A percentile compares a stretch with the other conserved stretches of the same genome.
Conservation (phyloP, 192 early-diverging fungal genomes). For the Thamnidium elegans region DNA sequence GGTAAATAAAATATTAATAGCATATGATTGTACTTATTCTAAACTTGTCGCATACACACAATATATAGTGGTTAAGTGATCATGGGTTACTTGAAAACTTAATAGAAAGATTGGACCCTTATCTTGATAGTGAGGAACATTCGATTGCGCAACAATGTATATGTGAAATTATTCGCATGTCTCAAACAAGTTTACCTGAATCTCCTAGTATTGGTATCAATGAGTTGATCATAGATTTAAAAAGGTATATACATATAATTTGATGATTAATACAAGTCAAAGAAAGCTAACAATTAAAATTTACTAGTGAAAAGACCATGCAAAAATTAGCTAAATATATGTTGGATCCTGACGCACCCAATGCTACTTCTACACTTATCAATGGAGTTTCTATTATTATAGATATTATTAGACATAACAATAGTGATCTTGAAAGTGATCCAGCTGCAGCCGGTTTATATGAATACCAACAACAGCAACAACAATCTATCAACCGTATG, state of each 20-base stretch:
- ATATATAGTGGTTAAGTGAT: slow-evolving; percentile 79
- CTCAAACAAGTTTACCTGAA: slow-evolving; percentile 36
- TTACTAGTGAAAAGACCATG: slow-evolving; percentile 70
- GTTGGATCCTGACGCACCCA: slow-evolving; percentile 73
- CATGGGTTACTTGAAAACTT: slow-evolving; percentile 75
- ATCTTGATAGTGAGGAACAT: slow-evolving; percentile 67
- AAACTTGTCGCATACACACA: background rate
- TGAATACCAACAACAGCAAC: slow-evolving; percentile 11
- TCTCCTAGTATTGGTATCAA: slow-evolving; percentile 37
- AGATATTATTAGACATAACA: slow-evolving; percentile 96
- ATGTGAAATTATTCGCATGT: slow-evolving; percentile 41
- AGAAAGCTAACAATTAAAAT: background rate
- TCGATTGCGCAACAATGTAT: slow-evolving; percentile 42
- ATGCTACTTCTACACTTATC: slow-evolving; percentile 83
- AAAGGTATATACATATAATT: slow-evolving; percentile 21
- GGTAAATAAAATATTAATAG: slow-evolving; percentile 38
- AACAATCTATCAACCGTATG: background rate
- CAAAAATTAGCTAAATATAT: slow-evolving; percentile 80
- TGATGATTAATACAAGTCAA: background rate
- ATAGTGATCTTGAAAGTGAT: slow-evolving; percentile 42
- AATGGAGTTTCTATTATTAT: slow-evolving; percentile 97
- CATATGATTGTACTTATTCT: slow-evolving; percentile 4
- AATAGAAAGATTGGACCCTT: slow-evolving; percentile 77
- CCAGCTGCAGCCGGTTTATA: slow-evolving; percentile 26
- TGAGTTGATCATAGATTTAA: slow-evolving; percentile 34